Base-by-base conservation (phyloP, 768 basidiomycete species). In the Calocybe cyanea region DNA sequence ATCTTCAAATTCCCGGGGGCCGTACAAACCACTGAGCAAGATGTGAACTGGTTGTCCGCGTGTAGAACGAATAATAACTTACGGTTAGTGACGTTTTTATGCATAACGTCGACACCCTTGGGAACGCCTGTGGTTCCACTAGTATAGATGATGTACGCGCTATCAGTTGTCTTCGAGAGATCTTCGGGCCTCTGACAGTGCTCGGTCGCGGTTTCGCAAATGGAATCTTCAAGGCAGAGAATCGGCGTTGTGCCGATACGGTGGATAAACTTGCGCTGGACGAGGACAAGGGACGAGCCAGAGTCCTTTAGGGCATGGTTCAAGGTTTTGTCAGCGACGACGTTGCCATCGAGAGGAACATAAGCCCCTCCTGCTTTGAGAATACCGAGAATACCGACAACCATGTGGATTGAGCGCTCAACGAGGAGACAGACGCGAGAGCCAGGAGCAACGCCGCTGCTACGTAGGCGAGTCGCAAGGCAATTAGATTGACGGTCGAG, bases 141-240 rank as follows among this genome's bases (percentile, higher is more conserved):
- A 4, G 79, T 81, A 57, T 79, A 82, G 42, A 82, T 80, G 30
- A 80, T 72, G 61, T 80, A 81, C 4, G 69, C 72, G 30, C 73
- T 71, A 51, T 79, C 71, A 3, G 60, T 61, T 15, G 68, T 54
- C 14, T 59, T 61, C 7, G 66, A 63, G 31, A 58, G 43, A 49
- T 75, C 71, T 38, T 62, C 50, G 2, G 64, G 69, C 42, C 67
- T 71, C 19, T 54, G 32, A 50, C 72, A 71, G 46, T 64, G 61
- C 3, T 35, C 30, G 36, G 43, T 40, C n/a, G 56, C 25, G 64
- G 54, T 21, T 53, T 53, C 44, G 66, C 49, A 40, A 47, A 49
- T 23, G 48, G 61, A 15, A 57, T 58, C 54, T 52, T 57, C 18
- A 51, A 51, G 24, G 71, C 57, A 43, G 2, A 46, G 5, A 21